Percentiles rank a stretch among this genome's conserved stretches.
Conservation (phyloP, 768 basidiomycete genomes). For the Boletus sp. region DNA sequence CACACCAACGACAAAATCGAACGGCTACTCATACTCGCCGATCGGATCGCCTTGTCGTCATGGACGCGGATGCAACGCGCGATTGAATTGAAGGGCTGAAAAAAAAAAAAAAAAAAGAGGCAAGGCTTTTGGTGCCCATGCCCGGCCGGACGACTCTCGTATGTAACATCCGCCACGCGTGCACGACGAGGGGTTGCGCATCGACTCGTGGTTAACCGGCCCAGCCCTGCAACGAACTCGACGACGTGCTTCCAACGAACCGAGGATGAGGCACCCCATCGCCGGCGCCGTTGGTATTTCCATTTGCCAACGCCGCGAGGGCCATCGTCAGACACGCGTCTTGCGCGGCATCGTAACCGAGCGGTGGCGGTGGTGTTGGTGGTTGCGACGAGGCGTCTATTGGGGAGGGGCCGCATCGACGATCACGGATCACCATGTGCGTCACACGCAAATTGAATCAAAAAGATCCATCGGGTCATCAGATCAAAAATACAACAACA, state of each 20-base stretch:
- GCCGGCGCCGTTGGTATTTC: background rate
- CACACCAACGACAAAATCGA: background rate
- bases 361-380: background rate
- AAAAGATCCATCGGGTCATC: background rate
- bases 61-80: background rate
- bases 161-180: background rate
- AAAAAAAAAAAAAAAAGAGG: background rate
- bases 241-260: slow-evolving; percentile 21
- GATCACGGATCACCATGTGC: slow-evolving; percentile 2
- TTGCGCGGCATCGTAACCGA: slow-evolving; percentile 11
- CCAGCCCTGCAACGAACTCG: slow-evolving; percentile 31
- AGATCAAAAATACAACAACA: slow-evolving; percentile 3
- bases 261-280: slow-evolving; percentile 1
- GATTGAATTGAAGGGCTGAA: background rate
- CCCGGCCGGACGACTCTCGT: background rate
- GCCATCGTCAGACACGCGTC: slow-evolving; percentile 3
- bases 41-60: background rate
- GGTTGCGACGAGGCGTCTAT: slow-evolving; percentile 10
- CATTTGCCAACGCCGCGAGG: background rate
- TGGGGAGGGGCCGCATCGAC: background rate
- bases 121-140: background rate
- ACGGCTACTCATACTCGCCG: background rate
- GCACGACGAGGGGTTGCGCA: background rate
- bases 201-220: slow-evolving; percentile 16
- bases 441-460: background rate